These are phyloP conservation scores for Myxozyma sirexii DNA, from an alignment of 805 yeast genomes.

Conservation along the genomic window DNA sequence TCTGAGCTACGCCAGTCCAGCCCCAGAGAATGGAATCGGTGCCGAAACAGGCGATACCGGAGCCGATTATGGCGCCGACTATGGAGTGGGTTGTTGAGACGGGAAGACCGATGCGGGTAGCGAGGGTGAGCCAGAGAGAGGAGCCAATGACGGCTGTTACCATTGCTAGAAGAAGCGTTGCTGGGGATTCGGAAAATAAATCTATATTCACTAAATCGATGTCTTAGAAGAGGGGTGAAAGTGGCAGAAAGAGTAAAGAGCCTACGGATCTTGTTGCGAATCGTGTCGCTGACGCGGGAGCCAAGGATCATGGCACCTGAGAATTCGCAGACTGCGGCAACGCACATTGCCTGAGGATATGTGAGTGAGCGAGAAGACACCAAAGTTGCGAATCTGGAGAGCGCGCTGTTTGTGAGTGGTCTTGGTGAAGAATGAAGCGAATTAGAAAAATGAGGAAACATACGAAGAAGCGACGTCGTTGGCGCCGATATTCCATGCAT, in stretches of 20 bases:
- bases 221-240: too few species aligned
- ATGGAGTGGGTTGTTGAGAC: constrained; percentile 81
- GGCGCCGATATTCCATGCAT: constrained; percentile 80
- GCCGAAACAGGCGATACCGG: constrained; percentile 73
- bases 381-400: constrained; percentile 54
- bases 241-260: not conserved
- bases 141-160: constrained; percentile 74
- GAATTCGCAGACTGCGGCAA: constrained; percentile 72
- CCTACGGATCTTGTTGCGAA: constrained; percentile 51
- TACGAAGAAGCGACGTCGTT: constrained; percentile 67
- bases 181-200: constrained; percentile 58
- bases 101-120: constrained; percentile 70
- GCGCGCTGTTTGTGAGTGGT: too few species aligned
- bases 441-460: constrained; percentile 47
- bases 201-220: constrained; percentile 48
- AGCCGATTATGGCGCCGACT: constrained; percentile 74
- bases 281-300: constrained; percentile 71
- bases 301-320: constrained; percentile 76
- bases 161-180: constrained; percentile 75
- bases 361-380: constrained; percentile 69
- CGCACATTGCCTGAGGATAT: constrained; percentile 74
- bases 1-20: constrained; percentile 71
- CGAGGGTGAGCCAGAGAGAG: constrained; percentile 67
- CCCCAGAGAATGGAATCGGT: constrained; percentile 67
- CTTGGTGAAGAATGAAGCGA: too few species aligned